Base-by-base conservation (phyloP, 2,329 filamentous ascomycete genomes). In the Ophiostoma sp. region DNA sequence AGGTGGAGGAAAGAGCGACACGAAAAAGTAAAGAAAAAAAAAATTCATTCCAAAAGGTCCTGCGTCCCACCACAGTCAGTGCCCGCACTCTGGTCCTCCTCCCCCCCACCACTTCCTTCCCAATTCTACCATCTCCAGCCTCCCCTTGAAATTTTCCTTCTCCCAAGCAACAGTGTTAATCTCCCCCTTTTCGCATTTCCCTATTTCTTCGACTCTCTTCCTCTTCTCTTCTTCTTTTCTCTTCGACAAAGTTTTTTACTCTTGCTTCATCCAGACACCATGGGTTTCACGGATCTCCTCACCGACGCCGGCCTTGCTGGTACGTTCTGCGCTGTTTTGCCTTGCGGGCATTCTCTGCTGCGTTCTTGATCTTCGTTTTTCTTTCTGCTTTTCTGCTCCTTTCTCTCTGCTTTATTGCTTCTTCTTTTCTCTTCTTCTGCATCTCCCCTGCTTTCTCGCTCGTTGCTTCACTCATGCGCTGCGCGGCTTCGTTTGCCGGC, bases 281-380 rank as follows among this genome's bases (percentile, higher is more conserved):
- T 79, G 78, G 78, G 78, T 75, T 79, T 79, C 78, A 73, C 78
- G 75, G 76, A 79, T 77, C 75, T 80, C 71, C 75, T 77, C 71
- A 77, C 78, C 75, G 77, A 78, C 74, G 76, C 77, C 71, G 78
- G 78, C 75, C 72, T 79, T 70, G 64, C 77, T 73, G 73, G 77
- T 78, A 77, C 73, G 77, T 78, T 72, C 42, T 73, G 71, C 48
- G 28, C 48, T 63, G 64, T 55, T 64, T 73, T 73, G 71, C 48
- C 61, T 66, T 39, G 45, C 70, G 70, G 52, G 57, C 57, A 17
- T 63, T n/a, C 4, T 36, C 57, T 63, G 39, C 39, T 42, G 31
- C 57, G 31, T 68, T 72, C 45, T 28, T 72, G 33, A 68, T 66
- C 50, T 52, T 68, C 48, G 70, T 36, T 31, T 63, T 22, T 63